Conservation (phyloP, 441 rosid genomes). For the California macrophylla region DNA sequence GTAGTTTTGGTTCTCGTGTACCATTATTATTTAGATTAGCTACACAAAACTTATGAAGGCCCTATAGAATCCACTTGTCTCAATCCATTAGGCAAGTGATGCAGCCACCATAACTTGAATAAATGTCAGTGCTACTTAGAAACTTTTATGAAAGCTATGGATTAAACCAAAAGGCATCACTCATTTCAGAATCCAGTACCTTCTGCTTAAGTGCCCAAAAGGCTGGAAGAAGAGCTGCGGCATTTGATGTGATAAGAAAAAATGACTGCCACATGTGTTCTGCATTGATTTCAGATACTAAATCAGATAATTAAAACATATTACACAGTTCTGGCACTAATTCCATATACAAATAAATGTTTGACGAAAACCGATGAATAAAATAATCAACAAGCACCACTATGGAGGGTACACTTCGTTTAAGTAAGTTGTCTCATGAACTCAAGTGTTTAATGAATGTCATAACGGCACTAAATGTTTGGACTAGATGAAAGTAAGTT, state of each 20-base stretch:
- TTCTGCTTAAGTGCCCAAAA: conserved; percentile 79
- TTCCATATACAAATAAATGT: conserved; percentile 10
- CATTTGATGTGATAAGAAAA: conserved; percentile 83
- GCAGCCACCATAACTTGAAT: conserved; percentile 5
- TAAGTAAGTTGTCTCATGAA: neutral
- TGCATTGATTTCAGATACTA: conserved; percentile 32
- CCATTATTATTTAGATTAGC: neutral
- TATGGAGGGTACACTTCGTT: neutral
- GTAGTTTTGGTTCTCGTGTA: neutral
- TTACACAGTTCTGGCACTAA: conserved; percentile 4
- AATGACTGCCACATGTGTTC: conserved; percentile 71
- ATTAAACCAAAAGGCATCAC: conserved; percentile 9
- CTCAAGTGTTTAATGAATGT: neutral
- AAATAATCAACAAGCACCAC: neutral
- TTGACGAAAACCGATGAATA: neutral
- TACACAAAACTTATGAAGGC: neutral
- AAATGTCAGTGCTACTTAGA: neutral
- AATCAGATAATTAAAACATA: conserved; percentile 19
- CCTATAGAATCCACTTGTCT: conserved; percentile 5
- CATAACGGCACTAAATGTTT: neutral
- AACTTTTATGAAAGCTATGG: neutral
- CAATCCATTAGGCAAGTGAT: neutral
- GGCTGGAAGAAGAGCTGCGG: conserved; percentile 83
- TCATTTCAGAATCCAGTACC: conserved; percentile 30
- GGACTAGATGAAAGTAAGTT: neutral